Percentiles rank a stretch among this genome's conserved stretches.
These are phyloP conservation scores for Alloascoidea hylecoeti DNA, from an alignment of 805 yeast genomes.

Conservation along the genomic window DNA sequence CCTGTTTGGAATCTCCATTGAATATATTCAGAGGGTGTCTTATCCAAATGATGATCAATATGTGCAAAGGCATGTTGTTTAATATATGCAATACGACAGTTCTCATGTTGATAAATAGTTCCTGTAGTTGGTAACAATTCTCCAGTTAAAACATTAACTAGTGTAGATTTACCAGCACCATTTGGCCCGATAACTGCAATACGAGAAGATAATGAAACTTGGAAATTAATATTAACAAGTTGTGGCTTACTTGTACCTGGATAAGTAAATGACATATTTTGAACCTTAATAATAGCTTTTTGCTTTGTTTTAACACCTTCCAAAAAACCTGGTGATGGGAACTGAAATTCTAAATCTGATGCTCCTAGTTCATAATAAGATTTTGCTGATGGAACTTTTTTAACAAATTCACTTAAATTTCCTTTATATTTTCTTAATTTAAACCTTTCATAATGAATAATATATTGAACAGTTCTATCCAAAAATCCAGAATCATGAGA, in stretches of 20 bases:
- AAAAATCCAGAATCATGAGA: constrained; percentile 99
- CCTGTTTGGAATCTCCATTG: constrained; percentile 99
- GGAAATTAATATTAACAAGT: constrained; percentile 84
- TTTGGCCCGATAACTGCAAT: constrained; percentile 99
- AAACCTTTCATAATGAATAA: constrained; percentile 99
- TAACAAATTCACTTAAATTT: constrained; percentile 97
- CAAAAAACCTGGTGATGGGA: constrained; percentile 99
- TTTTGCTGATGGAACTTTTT: constrained; percentile 97
- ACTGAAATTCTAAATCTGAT: constrained; percentile 87
- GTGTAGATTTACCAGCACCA: constrained; percentile 99
- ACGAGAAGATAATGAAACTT: constrained; percentile 97
- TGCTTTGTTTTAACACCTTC: constrained; percentile 99
- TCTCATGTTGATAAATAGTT: constrained; percentile 99
- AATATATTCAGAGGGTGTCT: constrained; percentile 99
- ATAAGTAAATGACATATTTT: constrained; percentile 97
- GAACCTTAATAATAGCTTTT: constrained; percentile 98
- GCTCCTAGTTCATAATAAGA: constrained; percentile 98
- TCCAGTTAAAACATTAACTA: constrained; percentile 98
- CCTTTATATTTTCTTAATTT: constrained; percentile 99
- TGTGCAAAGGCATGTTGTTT: constrained; percentile 99
- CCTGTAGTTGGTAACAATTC: constrained; percentile 96
- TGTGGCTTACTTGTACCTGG: constrained; percentile 98
- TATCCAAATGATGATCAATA: constrained; percentile 96
- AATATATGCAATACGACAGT: constrained; percentile 99
- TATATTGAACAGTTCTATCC: constrained; percentile 94